Evolutionary conservation across 2,329 filamentous ascomycete species (phyloP), one percentile per base, ranked within the genome.

Genomic region (Botryotinia globosa): DNA sequence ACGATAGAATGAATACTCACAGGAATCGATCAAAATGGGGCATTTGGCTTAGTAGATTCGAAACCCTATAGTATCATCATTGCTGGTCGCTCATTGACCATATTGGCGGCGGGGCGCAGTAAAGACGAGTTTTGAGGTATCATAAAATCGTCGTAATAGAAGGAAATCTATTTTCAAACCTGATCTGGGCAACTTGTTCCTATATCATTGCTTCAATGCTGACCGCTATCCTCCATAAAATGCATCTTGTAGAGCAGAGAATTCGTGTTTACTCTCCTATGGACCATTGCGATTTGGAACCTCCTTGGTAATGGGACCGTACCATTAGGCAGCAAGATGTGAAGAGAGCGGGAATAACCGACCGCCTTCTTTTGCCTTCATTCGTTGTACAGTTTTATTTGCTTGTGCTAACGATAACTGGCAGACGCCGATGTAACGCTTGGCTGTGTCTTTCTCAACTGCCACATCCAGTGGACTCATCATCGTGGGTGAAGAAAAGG

Each of bases 141-240:
- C 12, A 18, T 25, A 25, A 42, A 39, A 22, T 51, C 4, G 39
- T 59, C 51, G 48, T 12, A 16, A 42, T 51, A 72, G 62, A 61
- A 72, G 42, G n/a, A 68, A 61, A 48, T 68, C 29, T 68, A 51
- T 68, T 68, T 54, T 34, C 39, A 48, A 68, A 61, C 39, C 18
- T 44, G 58, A 68, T 37, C 70, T 34, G 63, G 70, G 70, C 54
- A 72, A 72, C 70, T 71, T 64, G 70, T 67, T n/a, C 54, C 63
- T 72, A 72, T 68, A 72, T 72, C 63, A 72, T 72, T 42, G 10
- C 44, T 58, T 42, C 18, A 48, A 68, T 34, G 54, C 51, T 68
- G 54, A 68, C 63, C 54, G 54, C 54, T 6, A 58, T 51, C 68
- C 20, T 12, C 44, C 32, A 48, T 42, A 8, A 14, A 61, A 39